Conservation (phyloP, 768 basidiomycete genomes). For the Ramaria rubella region DNA sequence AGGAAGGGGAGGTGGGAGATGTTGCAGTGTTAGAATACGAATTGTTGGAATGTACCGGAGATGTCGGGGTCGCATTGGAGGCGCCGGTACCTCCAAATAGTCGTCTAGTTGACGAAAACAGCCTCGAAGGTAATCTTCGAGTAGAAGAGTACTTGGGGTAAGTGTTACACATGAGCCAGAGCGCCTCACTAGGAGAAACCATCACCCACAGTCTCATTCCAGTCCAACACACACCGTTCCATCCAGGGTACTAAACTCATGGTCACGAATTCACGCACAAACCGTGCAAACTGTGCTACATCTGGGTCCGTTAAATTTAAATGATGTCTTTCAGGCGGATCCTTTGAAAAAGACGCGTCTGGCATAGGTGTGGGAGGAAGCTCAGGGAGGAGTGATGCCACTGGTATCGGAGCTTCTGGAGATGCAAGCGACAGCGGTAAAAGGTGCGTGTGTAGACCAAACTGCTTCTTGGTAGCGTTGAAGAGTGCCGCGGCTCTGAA, state of each 20-base stretch:
- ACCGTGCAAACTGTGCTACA: constrained; percentile 65
- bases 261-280: constrained; percentile 80
- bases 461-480: constrained; percentile 85
- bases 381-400: constrained; percentile 59
- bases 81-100: constrained; percentile 64
- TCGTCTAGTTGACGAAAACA: constrained; percentile 83
- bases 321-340: constrained; percentile 10
- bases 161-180: background rate
- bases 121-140: constrained; percentile 69
- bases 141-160: constrained; percentile 56
- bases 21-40: constrained; percentile 26
- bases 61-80: constrained; percentile 35
- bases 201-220: constrained; percentile 74
- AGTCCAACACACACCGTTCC: constrained; percentile 88
- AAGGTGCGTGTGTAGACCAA: constrained; percentile 69
- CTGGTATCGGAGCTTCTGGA: constrained; percentile 59
- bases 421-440: constrained; percentile 53
- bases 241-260: constrained; percentile 94
- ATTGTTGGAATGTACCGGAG: constrained; percentile 29
- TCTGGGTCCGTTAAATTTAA: constrained; percentile 57
- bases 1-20: constrained; percentile 25
- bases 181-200: background rate
- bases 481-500: constrained; percentile 68
- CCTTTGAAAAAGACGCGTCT: constrained; percentile 24
- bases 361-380: constrained; percentile 47